phyloP scores from a whole-genome alignment of 192 early-diverging fungal species.

The Thoreauomyces humboldtii region DNA sequence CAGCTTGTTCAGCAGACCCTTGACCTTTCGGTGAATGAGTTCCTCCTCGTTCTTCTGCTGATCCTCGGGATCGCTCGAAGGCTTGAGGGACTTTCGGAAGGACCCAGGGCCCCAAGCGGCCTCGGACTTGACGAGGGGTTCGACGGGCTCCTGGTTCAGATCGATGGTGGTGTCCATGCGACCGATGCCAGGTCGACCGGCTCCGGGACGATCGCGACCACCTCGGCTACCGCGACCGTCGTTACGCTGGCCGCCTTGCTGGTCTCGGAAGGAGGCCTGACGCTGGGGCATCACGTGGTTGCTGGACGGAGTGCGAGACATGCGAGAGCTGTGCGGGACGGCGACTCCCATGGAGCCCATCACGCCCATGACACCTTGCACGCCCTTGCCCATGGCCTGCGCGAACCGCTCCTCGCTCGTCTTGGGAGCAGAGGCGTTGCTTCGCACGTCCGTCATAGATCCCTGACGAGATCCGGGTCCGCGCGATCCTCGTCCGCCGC shows the following conservation, averaged over 20 bases:
- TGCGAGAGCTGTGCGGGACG: slow-evolving; percentile 17
- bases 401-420: slow-evolving; percentile 24
- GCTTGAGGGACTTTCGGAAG: slow-evolving; percentile 18
- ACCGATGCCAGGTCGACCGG: slow-evolving; percentile 2
- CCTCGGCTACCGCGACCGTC: slow-evolving; percentile 13
- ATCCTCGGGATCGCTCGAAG: slow-evolving; percentile 26
- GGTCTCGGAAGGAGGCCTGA: background rate
- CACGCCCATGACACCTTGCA: slow-evolving; percentile 18
- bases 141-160: slow-evolving; percentile 20
- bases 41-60: slow-evolving; percentile 20
- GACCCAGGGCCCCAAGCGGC: slow-evolving; percentile 70
- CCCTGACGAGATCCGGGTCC: slow-evolving; percentile 40
- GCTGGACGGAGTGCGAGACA: slow-evolving; percentile 14
- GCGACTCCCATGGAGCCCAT: slow-evolving; percentile 25
- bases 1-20: slow-evolving; percentile 93
- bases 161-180: slow-evolving; percentile 7
- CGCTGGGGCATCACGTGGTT: background rate
- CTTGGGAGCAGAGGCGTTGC: slow-evolving; percentile 35
- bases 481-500: slow-evolving; percentile 29
- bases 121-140: slow-evolving; percentile 20
- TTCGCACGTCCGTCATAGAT: slow-evolving; percentile 28
- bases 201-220: slow-evolving; percentile 3
- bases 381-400: slow-evolving; percentile 9
- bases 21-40: slow-evolving; percentile 63
- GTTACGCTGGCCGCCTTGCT: background rate